A percentile compares a stretch with the other conserved stretches of the same genome.
These are phyloP conservation scores for Aspergillus ochraceus DNA, from an alignment of 2,329 filamentous ascomycete species.

Conservation along the genomic window DNA sequence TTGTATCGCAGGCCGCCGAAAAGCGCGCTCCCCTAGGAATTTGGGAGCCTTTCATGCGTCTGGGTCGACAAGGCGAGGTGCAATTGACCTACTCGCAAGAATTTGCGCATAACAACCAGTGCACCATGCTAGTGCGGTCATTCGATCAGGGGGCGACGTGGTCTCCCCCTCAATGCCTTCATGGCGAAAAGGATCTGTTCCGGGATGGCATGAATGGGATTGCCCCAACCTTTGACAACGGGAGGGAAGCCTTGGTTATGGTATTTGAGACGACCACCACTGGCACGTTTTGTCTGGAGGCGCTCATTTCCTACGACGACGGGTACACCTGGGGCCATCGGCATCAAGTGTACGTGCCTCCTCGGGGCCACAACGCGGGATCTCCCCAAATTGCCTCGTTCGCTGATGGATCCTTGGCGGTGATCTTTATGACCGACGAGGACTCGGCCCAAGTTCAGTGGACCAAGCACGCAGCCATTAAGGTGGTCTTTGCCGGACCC, in stretches of 20 bases:
- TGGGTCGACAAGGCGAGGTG: constrained; percentile 39
- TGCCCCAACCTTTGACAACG: constrained; percentile 31
- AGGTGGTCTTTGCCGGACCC: constrained; percentile 40
- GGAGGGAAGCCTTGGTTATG: constrained; percentile 42
- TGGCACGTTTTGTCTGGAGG: constrained; percentile 46
- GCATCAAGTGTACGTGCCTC: constrained; percentile 44
- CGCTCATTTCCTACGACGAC: constrained; percentile 47
- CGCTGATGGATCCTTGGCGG: constrained; percentile 41
- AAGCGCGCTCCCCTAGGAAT: constrained; percentile 41
- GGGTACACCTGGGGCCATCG: constrained; percentile 42
- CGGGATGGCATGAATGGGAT: constrained; percentile 48
- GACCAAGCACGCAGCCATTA: constrained; percentile 43
- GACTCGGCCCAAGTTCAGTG: constrained; percentile 36
- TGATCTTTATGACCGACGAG: constrained; percentile 52
- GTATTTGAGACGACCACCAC: constrained; percentile 49
- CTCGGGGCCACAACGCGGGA: constrained; percentile 41
- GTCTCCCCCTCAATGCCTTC: constrained; percentile 43
- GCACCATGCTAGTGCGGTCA: constrained; percentile 51
- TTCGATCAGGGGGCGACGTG: constrained; percentile 46
- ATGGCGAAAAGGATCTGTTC: constrained; percentile 38
- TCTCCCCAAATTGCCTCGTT: constrained; percentile 48
- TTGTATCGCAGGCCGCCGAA: constrained; percentile 47
- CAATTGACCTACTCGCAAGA: constrained; percentile 51
- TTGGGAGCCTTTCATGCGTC: constrained; percentile 54
- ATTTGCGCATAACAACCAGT: constrained; percentile 48